Conservation (phyloP, 805 yeast species). For the Wickerhamomyces rabaulensis region DNA sequence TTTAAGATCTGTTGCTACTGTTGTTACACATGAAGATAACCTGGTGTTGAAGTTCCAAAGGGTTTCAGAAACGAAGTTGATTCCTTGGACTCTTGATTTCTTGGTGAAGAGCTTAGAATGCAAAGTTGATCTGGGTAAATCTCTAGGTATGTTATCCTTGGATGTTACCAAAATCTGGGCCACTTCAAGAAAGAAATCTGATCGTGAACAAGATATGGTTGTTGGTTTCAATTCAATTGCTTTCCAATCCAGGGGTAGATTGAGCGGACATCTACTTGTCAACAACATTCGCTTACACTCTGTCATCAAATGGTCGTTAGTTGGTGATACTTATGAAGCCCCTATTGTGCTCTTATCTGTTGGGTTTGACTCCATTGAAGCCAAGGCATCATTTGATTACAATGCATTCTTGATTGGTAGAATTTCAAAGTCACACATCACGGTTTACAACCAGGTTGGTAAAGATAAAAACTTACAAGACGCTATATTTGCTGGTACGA, state of each 20-base stretch:
- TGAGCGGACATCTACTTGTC: constrained; percentile 63
- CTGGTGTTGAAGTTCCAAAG: constrained; percentile 44
- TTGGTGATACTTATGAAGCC: constrained; percentile 38
- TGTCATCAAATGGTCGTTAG: constrained; percentile 65
- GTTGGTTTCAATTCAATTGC: constrained; percentile 49
- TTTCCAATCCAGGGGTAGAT: constrained; percentile 65
- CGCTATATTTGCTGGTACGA: constrained; percentile 46
- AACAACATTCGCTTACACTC: constrained; percentile 50
- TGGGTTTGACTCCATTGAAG: constrained; percentile 49
- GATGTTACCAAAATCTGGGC: constrained; percentile 61
- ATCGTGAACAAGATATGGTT: constrained; percentile 68
- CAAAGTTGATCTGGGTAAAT: constrained; percentile 74
- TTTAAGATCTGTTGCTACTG: constrained; percentile 20
- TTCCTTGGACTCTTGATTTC: constrained; percentile 71
- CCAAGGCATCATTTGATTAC: constrained; percentile 73
- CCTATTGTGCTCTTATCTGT: constrained; percentile 66
- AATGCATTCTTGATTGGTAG: constrained; percentile 73
- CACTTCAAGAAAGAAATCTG: constrained; percentile 56
- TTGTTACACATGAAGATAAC: constrained; percentile 6
- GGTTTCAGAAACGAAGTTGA: constrained; percentile 55
- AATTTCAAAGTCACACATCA: constrained; percentile 42
- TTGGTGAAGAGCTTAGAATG: constrained; percentile 47
- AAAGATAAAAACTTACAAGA: constrained; percentile 44
- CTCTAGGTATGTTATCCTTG: constrained; percentile 64
- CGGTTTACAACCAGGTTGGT: constrained; percentile 66